A percentile compares a stretch with the other conserved stretches of the same genome.
Evolutionary conservation across 257 asterid genomes (phyloP).

Genomic region (Capsicum chinense): DNA sequence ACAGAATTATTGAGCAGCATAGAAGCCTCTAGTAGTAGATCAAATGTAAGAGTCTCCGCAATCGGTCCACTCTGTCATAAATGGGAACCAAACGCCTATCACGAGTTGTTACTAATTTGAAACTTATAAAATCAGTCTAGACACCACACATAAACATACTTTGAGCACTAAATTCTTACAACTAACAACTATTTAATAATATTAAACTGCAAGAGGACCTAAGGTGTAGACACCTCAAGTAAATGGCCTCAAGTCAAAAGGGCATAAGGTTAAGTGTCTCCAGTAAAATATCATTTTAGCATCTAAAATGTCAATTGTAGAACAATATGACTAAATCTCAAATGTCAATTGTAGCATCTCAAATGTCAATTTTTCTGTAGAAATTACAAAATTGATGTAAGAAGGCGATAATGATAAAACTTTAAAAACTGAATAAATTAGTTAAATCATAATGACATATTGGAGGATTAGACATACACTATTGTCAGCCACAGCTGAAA

Average conservation of each 20-base stretch:
- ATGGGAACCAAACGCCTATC: slow-evolving; percentile 11
- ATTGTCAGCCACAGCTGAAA: slow-evolving; percentile 72
- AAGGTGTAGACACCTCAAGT: neutral
- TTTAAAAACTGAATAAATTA: slow-evolving; percentile 8
- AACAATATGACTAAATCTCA: neutral
- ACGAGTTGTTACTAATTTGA: neutral
- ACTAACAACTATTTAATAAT: neutral
- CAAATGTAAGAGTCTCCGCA: slow-evolving; percentile 92
- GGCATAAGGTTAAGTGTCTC: neutral
- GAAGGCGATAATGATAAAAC: slow-evolving; percentile 23
- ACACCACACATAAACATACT: neutral
- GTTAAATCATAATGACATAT: neutral
- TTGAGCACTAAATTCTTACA: neutral
- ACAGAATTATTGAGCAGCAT: slow-evolving; percentile 80
- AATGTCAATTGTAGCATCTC: too few species aligned
- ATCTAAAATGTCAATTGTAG: neutral
- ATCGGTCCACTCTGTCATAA: slow-evolving; percentile 80
- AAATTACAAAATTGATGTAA: slow-evolving; percentile 29
- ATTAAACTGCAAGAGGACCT: neutral
- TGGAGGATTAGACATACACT: slow-evolving; percentile 59
- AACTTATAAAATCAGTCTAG: too few species aligned
- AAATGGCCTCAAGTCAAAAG: neutral
- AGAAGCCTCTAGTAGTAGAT: slow-evolving; percentile 92
- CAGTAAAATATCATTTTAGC: neutral
- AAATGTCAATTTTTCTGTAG: slow-evolving; percentile 39